Evolutionary conservation across 2,329 filamentous ascomycete genomes (phyloP).

Genomic region (Macroventuria anomochaeta): DNA sequence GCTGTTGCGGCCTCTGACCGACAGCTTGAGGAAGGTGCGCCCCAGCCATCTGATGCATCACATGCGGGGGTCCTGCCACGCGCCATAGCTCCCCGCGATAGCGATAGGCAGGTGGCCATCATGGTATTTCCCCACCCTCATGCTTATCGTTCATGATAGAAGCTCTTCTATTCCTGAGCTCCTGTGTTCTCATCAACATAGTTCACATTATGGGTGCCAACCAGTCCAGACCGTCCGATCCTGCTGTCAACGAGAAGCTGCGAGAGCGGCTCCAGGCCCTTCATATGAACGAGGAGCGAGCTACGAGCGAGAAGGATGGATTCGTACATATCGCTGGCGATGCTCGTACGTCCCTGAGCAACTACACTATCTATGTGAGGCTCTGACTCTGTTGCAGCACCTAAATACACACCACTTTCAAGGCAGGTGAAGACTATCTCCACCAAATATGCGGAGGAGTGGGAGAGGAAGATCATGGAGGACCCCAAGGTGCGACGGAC

Average conservation of each 20-base stretch:
- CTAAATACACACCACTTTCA: slow-evolving; percentile 35
- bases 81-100: slow-evolving; percentile 15
- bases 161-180: slow-evolving; percentile 4
- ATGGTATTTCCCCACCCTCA: slow-evolving; percentile 3
- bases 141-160: background rate
- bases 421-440: slow-evolving; percentile 54
- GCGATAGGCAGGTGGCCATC: slow-evolving; percentile 17
- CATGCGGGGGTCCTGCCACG: slow-evolving; percentile 9
- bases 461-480: slow-evolving; percentile 67
- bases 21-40: slow-evolving; percentile 5
- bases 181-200: background rate
- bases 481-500: slow-evolving; percentile 66
- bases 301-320: slow-evolving; percentile 57
- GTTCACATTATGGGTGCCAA: slow-evolving; percentile 41
- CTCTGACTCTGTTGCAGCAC: slow-evolving; percentile 25
- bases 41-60: slow-evolving; percentile 15
- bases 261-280: slow-evolving; percentile 53
- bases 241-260: slow-evolving; percentile 49
- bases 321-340: slow-evolving; percentile 61
- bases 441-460: slow-evolving; percentile 59
- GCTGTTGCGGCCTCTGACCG: slow-evolving; percentile 1
- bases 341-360: slow-evolving; percentile 40
- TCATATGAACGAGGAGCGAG: slow-evolving; percentile 52
- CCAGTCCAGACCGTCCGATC: slow-evolving; percentile 45
- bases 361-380: no score